Conservation (phyloP, 768 basidiomycete species). For the Boletus rubescentipes region DNA sequence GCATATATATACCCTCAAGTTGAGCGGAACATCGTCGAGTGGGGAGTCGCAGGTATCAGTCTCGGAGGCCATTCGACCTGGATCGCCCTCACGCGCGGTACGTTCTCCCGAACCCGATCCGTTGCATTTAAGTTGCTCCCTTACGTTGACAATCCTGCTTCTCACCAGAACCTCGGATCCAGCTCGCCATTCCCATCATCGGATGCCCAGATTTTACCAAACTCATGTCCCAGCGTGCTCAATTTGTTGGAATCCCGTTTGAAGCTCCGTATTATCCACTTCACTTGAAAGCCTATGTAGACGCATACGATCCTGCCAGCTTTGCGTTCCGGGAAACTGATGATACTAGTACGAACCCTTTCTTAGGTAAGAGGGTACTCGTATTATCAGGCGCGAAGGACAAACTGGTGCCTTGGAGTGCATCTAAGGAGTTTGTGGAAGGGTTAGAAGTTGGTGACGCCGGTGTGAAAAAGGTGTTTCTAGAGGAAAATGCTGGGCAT, state of each 20-base stretch:
- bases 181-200: slow-evolving; percentile 51
- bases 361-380: slow-evolving; percentile 69
- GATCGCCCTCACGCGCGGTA: slow-evolving; percentile 57
- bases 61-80: slow-evolving; percentile 87
- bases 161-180: slow-evolving; percentile 44
- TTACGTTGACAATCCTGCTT: not conserved
- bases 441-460: slow-evolving; percentile 47
- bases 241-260: slow-evolving; percentile 40
- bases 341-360: slow-evolving; percentile 52
- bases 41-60: slow-evolving; percentile 73
- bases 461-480: slow-evolving; percentile 56
- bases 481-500: slow-evolving; percentile 62
- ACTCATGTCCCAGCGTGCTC: slow-evolving; percentile 59
- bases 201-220: slow-evolving; percentile 70
- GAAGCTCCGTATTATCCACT: slow-evolving; percentile 58
- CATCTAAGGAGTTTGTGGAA: slow-evolving; percentile 56
- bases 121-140: not conserved
- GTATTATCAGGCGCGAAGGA: slow-evolving; percentile 69
- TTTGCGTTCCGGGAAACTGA: slow-evolving; percentile 38
- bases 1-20: slow-evolving; percentile 68
- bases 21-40: slow-evolving; percentile 60
- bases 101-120: not conserved
- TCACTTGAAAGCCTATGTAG: slow-evolving; percentile 49
- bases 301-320: slow-evolving; percentile 43
- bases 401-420: slow-evolving; percentile 63